A percentile compares a stretch with the other conserved stretches of the same genome.
Evolutionary conservation across 2,329 filamentous ascomycete species (phyloP).

Genomic region (Leptographium lundbergii): DNA sequence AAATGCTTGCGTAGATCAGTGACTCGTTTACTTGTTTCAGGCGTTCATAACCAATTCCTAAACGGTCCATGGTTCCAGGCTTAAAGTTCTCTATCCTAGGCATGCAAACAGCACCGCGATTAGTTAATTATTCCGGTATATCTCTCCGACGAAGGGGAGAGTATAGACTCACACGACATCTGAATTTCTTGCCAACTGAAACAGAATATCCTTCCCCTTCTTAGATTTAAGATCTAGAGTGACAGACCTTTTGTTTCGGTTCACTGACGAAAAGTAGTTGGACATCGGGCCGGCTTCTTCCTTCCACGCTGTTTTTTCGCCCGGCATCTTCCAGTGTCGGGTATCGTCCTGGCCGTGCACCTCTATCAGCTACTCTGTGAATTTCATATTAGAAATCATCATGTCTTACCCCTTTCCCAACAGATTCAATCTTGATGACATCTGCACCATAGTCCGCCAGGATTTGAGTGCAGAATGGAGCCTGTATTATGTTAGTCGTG

Average conservation of each 20-base stretch:
- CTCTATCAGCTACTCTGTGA: not conserved
- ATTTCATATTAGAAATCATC: not conserved
- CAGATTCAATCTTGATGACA: slow-evolving; percentile 27
- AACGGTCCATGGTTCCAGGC: slow-evolving; percentile 6
- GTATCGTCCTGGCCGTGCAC: slow-evolving; percentile 12
- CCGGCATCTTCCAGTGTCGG: slow-evolving; percentile 1
- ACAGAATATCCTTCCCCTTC: not conserved
- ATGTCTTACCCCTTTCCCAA: not conserved
- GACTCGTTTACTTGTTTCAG: slow-evolving; percentile 3
- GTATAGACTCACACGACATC: slow-evolving; percentile 5
- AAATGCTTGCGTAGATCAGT: slow-evolving; percentile 5
- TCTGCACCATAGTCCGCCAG: slow-evolving; percentile 30
- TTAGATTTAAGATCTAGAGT: slow-evolving; percentile 5
- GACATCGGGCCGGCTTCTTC: slow-evolving; percentile 17
- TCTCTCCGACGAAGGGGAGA: not conserved
- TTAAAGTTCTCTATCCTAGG: slow-evolving; percentile 7
- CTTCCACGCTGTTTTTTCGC: not conserved
- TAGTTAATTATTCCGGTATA: not conserved
- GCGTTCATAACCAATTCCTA: slow-evolving; percentile 4
- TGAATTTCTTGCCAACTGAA: not conserved
- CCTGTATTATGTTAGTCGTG: not conserved
- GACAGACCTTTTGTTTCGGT: slow-evolving; percentile 6
- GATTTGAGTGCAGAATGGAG: slow-evolving; percentile 28
- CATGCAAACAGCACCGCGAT: not conserved
- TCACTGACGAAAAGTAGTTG: slow-evolving; percentile 10